Evolutionary conservation across 2,329 filamentous ascomycete genomes (phyloP), one percentile per base, ranked within the genome.

Genomic region (Beauveria pseudobassiana): DNA sequence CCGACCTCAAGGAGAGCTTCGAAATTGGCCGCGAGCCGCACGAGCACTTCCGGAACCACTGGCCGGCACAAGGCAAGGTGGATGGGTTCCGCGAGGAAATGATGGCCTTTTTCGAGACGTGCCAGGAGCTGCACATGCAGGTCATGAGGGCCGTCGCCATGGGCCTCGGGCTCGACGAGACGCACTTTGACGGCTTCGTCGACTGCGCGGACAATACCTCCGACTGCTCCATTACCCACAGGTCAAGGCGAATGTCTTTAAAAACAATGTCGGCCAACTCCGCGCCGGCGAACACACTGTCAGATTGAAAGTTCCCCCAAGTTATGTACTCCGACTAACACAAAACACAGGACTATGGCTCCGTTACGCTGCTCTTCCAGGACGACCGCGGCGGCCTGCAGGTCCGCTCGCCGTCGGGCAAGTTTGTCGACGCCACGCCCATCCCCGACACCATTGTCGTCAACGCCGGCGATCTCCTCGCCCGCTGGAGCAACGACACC

Each of bases 401-500:
- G 70, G 81, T 83, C 22, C 82, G 85, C 68, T 88, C 86, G 54
- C 91, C 91, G 0, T 87, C 83, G 46, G 90, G 90, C 2, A 84
- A 81, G 0, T 96, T 93, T 69, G 86, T 96, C 45, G 85, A 96
- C 69, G 93, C 90, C 1, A 91, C 84, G 7, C 92, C 93, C 0
- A 93, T 96, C 63, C 80, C 86, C 42, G 87, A 86, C 60, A 92
- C 91, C 0, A 88, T 95, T 46, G 90, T 97, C 12, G 84, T 96
- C 65, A 97, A 97, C 69, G 92, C 92, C 0, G 93, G 92, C 1
- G 93, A 97, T 71, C 72, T 97, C 67, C 78, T 97, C 55, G 88
- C 90, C 1, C 81, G 92, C 58, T 96, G 92, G 93, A 91, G 89
- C 65, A 97, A 97, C 70, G 91, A 96, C 69, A 89, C 84, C 5